Evolutionary conservation across 352 stramenopile species (phyloP).

Genomic region (Phytophthora colocasiae): DNA sequence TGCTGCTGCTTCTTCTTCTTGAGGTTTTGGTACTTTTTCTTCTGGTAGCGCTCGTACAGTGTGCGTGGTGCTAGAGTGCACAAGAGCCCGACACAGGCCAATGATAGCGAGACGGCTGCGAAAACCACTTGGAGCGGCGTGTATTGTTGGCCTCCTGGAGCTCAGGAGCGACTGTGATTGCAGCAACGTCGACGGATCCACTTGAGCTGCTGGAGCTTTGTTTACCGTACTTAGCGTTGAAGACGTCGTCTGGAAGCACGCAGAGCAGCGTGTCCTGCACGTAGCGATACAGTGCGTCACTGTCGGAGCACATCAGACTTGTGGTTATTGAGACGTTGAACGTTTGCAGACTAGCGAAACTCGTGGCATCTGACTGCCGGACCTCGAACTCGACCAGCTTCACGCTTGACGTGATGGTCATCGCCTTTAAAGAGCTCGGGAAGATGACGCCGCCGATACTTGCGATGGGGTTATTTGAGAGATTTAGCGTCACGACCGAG

Average conservation of each 20-base stretch:
- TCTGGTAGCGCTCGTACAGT: slow-evolving; percentile 36
- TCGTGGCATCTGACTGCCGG: slow-evolving; percentile 38
- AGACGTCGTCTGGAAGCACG: slow-evolving; percentile 46
- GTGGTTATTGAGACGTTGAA: slow-evolving; percentile 48
- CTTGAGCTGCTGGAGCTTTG: slow-evolving; percentile 13
- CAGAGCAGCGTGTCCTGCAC: slow-evolving; percentile 55
- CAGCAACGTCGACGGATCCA: slow-evolving; percentile 4
- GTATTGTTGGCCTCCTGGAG: slow-evolving; percentile 31
- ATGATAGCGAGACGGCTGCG: slow-evolving; percentile 21
- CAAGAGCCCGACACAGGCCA: slow-evolving; percentile 34
- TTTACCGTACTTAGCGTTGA: slow-evolving; percentile 43
- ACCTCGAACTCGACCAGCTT: slow-evolving; percentile 52
- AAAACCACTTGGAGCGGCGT: slow-evolving; percentile 47
- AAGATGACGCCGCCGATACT: slow-evolving; percentile 45
- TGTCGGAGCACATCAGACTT: slow-evolving; percentile 44
- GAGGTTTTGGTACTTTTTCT: slow-evolving; percentile 29
- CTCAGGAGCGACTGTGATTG: slow-evolving; percentile 5
- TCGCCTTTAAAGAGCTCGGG: slow-evolving; percentile 26
- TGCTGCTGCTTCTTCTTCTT: slow-evolving; percentile 22
- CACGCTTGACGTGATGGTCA: slow-evolving; percentile 34
- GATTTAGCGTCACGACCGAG: slow-evolving; percentile 38
- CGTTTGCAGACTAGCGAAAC: slow-evolving; percentile 32
- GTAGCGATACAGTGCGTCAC: slow-evolving; percentile 31
- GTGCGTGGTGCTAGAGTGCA: slow-evolving; percentile 28
- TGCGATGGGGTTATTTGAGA: slow-evolving; percentile 48